These are phyloP conservation scores for Psilocybe tampanensis DNA, from an alignment of 768 basidiomycete genomes.

Conservation along the genomic window DNA sequence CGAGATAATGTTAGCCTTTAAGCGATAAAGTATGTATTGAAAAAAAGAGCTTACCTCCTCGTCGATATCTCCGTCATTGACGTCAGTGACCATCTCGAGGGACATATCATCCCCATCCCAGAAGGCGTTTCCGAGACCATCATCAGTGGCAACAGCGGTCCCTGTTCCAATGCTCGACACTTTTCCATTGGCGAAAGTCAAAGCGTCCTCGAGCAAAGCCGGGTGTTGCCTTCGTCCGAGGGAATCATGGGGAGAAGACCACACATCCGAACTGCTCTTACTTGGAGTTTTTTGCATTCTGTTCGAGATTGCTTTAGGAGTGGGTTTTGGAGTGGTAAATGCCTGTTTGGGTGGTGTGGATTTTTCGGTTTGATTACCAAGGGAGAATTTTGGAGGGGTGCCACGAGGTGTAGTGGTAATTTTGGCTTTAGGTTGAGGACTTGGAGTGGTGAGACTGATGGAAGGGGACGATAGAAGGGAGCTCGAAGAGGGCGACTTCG, in stretches of 20 bases:
- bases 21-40: background rate
- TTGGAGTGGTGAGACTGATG: conserved; percentile 42
- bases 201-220: conserved; percentile 12
- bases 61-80: conserved; percentile 60
- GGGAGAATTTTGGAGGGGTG: conserved; percentile 34
- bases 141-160: conserved; percentile 29
- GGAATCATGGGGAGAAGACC: conserved; percentile 17
- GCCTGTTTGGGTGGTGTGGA: conserved; percentile 20
- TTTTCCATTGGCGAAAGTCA: conserved; percentile 17
- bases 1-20: background rate
- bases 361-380: conserved; percentile 19
- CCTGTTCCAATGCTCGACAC: conserved; percentile 27
- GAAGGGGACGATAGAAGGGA: conserved; percentile 31
- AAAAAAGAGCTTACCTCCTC: conserved; percentile 57
- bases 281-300: conserved; percentile 12
- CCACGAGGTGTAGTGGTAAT: conserved; percentile 28
- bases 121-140: conserved; percentile 33
- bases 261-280: conserved; percentile 4
- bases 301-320: conserved; percentile 21
- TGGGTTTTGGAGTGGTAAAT: conserved; percentile 20
- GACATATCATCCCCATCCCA: conserved; percentile 59
- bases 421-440: conserved; percentile 36
- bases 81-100: conserved; percentile 74
- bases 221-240: conserved; percentile 5
- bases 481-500: conserved; percentile 27